Evolutionary conservation across 2,329 filamentous ascomycete species (phyloP).

Genomic region (Clarireedia monteithiana): DNA sequence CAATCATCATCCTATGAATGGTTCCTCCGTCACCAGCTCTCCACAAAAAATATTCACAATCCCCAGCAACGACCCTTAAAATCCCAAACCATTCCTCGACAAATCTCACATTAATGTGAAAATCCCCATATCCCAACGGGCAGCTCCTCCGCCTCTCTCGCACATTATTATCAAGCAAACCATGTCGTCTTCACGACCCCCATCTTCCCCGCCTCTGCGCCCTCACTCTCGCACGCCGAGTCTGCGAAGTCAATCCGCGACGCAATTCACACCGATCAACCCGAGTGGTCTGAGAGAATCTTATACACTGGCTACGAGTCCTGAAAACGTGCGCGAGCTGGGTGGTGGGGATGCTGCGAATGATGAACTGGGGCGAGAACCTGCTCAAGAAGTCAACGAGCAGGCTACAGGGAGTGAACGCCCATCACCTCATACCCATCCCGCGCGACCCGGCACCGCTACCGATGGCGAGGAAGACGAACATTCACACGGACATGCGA

Average conservation of each 20-base stretch:
- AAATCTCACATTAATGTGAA: too few relatives aligned
- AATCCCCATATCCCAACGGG: background rate
- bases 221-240: background rate
- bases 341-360: conserved; percentile 7
- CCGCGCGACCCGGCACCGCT: conserved; percentile 13
- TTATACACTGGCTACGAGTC: conserved; percentile 21
- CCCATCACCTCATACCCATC: conserved; percentile 17
- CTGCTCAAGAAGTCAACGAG: background rate
- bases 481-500: conserved; percentile 3
- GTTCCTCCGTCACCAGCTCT: too few relatives aligned
- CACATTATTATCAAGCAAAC: background rate
- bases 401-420: background rate
- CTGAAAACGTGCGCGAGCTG: conserved; percentile 13
- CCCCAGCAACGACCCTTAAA: too few relatives aligned
- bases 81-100: too few relatives aligned
- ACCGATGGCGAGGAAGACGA: conserved; percentile 14
- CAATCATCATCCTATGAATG: too few relatives aligned
- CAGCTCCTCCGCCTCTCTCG: background rate
- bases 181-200: conserved; percentile 6
- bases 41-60: too few relatives aligned
- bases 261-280: conserved; percentile 16
- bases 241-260: conserved; percentile 2
- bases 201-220: background rate
- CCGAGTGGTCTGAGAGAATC: conserved; percentile 26
- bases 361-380: conserved; percentile 12